Evolutionary conservation across 2,329 filamentous ascomycete genomes (phyloP).

Genomic region (Aureobasidium sp.): DNA sequence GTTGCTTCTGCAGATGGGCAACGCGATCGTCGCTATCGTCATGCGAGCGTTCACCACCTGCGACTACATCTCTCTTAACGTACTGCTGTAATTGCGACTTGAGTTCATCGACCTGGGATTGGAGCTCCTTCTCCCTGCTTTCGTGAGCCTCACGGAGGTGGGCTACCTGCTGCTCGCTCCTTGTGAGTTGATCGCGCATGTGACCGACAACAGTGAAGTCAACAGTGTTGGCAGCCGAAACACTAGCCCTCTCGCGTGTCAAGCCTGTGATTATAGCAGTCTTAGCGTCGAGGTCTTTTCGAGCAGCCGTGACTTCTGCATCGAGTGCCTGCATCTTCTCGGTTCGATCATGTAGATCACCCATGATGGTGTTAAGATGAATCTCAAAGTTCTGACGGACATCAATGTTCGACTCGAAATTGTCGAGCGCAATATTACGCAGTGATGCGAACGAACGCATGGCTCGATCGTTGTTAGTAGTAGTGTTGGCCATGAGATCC

Average conservation of each 20-base stretch:
- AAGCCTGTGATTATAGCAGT: conserved; percentile 91
- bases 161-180: conserved; percentile 71
- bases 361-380: conserved; percentile 85
- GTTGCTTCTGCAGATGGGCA: conserved; percentile 58
- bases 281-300: conserved; percentile 96
- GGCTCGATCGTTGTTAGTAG: conserved; percentile 62
- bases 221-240: conserved; percentile 70
- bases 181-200: conserved; percentile 78
- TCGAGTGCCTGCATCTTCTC: conserved; percentile 89
- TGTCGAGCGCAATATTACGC: conserved; percentile 77
- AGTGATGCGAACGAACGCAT: conserved; percentile 86
- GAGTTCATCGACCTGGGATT: conserved; percentile 61
- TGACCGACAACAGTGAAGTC: conserved; percentile 86
- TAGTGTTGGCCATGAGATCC: conserved; percentile 43
- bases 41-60: conserved; percentile 14
- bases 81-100: conserved; percentile 44
- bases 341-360: conserved; percentile 77
- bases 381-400: conserved; percentile 87
- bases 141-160: conserved; percentile 64
- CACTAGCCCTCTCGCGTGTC: conserved; percentile 83
- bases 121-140: conserved; percentile 66
- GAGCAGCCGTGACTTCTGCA: conserved; percentile 69
- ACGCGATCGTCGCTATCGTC: conserved; percentile 49
- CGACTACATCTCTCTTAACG: conserved; percentile 16
- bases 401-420: conserved; percentile 74